phyloP scores from a whole-genome alignment of 2,329 filamentous ascomycete species.

The Alternaria brassicicola region DNA sequence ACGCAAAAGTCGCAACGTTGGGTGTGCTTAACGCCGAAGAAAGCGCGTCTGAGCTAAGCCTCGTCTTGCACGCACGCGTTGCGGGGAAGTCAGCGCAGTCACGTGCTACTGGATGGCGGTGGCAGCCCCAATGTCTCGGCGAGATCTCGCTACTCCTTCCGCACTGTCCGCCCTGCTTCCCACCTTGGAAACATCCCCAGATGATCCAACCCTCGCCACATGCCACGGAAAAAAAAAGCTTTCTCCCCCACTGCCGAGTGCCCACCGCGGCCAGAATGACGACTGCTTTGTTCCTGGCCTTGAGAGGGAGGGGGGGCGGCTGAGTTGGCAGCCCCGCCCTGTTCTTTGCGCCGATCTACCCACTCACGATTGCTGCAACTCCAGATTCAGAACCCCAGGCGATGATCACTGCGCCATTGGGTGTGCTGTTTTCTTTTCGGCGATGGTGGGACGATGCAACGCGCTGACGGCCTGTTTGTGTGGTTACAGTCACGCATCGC shows the following conservation, averaged over 20 bases:
- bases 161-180: constrained; percentile 2
- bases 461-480: constrained; percentile 5
- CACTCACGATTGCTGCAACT: constrained; percentile 9
- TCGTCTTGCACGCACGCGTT: constrained; percentile 16
- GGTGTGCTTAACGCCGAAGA: constrained; percentile 21
- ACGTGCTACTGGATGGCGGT: constrained; percentile 8
- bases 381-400: constrained; percentile 26
- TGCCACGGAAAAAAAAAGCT: constrained; percentile 13
- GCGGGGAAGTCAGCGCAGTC: constrained; percentile 21
- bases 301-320: background rate
- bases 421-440: constrained; percentile 10
- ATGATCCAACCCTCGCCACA: constrained; percentile 1
- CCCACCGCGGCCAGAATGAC: constrained; percentile 6
- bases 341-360: constrained; percentile 4
- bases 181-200: constrained; percentile 2
- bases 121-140: background rate
- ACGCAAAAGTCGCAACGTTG: constrained; percentile 24
- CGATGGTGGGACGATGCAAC: constrained; percentile 18
- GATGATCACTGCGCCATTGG: constrained; percentile 30
- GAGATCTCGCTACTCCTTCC: constrained; percentile 9
- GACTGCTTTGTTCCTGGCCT: constrained; percentile 12
- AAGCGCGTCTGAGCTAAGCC: constrained; percentile 21
- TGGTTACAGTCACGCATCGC: background rate
- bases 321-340: constrained; percentile 11
- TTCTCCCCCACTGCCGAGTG: constrained; percentile 5